Percentiles rank a stretch among this genome's conserved stretches.
Conservation (phyloP, 768 basidiomycete species). For the Lentinula boryana region DNA sequence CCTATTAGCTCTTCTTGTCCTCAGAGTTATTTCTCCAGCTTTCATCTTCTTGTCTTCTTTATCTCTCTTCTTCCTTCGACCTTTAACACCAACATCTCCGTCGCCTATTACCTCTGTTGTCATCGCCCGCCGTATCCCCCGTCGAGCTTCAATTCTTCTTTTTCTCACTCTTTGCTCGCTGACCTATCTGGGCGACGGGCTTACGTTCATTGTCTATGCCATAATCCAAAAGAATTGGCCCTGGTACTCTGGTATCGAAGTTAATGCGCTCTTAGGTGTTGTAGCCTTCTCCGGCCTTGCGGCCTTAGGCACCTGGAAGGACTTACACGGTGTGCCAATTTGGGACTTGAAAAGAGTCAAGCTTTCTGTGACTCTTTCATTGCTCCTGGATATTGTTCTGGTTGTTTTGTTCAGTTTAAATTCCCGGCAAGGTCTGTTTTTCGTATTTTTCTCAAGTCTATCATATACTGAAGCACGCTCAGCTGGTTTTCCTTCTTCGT, state of each 20-base stretch:
- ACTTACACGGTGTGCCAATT: conserved; percentile 60
- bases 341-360: conserved; percentile 61
- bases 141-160: conserved; percentile 67
- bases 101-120: conserved; percentile 77
- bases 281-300: conserved; percentile 68
- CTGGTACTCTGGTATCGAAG: conserved; percentile 53
- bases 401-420: conserved; percentile 46
- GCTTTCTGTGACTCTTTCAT: conserved; percentile 42
- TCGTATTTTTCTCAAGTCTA: conserved; percentile 7
- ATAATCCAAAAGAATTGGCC: conserved; percentile 66
- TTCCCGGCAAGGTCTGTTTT: conserved; percentile 25
- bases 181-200: conserved; percentile 74
- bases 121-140: conserved; percentile 65
- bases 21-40: conserved; percentile 65
- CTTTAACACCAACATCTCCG: conserved; percentile 34
- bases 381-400: conserved; percentile 56
- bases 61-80: conserved; percentile 49
- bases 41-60: conserved; percentile 57
- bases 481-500: conserved; percentile 12
- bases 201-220: conserved; percentile 60
- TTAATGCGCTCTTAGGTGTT: conserved; percentile 64
- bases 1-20: conserved; percentile 41
- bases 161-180: conserved; percentile 65
- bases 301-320: conserved; percentile 75
- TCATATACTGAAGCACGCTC: conserved; percentile 11